A percentile compares a stretch with the other conserved stretches of the same genome.
These are phyloP conservation scores for Phytophthora pisi DNA, from an alignment of 352 stramenopile genomes.

Conservation along the genomic window DNA sequence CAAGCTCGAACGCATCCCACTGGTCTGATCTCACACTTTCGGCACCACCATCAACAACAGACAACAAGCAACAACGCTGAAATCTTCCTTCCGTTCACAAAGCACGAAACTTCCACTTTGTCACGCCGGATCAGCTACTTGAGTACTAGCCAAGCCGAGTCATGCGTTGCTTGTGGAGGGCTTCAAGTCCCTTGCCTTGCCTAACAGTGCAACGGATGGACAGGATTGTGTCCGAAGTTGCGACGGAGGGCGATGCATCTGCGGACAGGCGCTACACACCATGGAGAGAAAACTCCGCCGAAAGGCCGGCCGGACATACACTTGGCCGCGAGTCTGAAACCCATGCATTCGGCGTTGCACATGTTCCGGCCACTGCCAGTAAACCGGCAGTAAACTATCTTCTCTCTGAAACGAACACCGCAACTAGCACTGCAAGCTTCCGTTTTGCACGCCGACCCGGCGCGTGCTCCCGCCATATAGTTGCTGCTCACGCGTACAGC, in stretches of 20 bases:
- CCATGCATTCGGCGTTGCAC: conserved; percentile 9
- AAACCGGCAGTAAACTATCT: conserved; percentile 6
- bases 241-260: no score
- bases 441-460: background rate
- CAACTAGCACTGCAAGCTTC: background rate
- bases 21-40: background rate
- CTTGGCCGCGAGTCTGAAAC: conserved; percentile 13
- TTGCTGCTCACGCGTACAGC: background rate
- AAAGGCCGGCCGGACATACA: background rate
- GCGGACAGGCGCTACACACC: background rate
- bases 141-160: no score
- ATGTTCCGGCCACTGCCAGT: background rate
- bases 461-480: background rate
- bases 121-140: no score
- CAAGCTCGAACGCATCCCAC: no score
- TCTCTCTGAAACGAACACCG: conserved; percentile 23
- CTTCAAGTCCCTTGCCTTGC: no score
- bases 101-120: background rate
- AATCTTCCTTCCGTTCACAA: no score
- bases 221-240: no score
- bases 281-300: background rate
- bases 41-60: no score
- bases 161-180: background rate
- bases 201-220: no score
- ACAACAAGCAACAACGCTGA: no score